A percentile compares a stretch with the other conserved stretches of the same genome.
phyloP scores from a whole-genome alignment of 208 protist genomes.

The Trypanosoma vivax region DNA sequence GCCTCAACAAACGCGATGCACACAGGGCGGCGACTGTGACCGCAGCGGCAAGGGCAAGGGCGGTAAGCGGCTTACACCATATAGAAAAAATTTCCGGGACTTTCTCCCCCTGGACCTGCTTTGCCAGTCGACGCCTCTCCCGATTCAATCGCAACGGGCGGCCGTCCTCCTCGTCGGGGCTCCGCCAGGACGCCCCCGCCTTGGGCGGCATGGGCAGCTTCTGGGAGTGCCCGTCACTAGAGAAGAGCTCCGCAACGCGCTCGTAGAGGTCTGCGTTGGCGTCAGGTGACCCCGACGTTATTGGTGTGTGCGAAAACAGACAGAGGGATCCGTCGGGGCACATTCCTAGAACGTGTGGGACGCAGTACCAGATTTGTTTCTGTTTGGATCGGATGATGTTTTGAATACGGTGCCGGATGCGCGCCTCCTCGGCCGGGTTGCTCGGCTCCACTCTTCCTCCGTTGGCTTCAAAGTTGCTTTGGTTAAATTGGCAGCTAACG shows the following conservation, averaged over 20 bases:
- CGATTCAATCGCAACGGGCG: conserved; percentile 31
- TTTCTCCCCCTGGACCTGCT: background rate
- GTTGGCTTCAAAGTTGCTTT: conserved; percentile 82
- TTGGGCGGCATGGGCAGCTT: no score
- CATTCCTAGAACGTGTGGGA: conserved; percentile 63
- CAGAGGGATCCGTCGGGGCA: conserved; percentile 77
- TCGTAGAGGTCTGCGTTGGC: conserved; percentile 36
- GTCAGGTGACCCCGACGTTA: conserved; percentile 28
- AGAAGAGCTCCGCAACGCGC: conserved; percentile 72
- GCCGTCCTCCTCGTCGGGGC: conserved; percentile 37
- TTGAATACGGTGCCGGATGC: conserved; percentile 67
- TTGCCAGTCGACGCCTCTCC: conserved; percentile 5
- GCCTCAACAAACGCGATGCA: background rate
- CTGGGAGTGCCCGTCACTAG: conserved; percentile 60
- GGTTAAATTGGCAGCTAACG: conserved; percentile 84
- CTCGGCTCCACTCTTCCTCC: conserved; percentile 38
- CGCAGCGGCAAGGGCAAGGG: background rate
- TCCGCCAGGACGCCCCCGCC: conserved; percentile 77
- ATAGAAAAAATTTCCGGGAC: background rate
- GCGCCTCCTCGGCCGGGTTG: conserved; percentile 33
- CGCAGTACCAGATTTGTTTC: conserved; percentile 59
- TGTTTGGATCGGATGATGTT: conserved; percentile 47
- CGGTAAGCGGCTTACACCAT: background rate
- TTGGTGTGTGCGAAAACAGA: conserved; percentile 64
- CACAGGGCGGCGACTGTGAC: background rate